Evolutionary conservation across 768 basidiomycete genomes (phyloP).

Genomic region (Leccinum ochraceum): DNA sequence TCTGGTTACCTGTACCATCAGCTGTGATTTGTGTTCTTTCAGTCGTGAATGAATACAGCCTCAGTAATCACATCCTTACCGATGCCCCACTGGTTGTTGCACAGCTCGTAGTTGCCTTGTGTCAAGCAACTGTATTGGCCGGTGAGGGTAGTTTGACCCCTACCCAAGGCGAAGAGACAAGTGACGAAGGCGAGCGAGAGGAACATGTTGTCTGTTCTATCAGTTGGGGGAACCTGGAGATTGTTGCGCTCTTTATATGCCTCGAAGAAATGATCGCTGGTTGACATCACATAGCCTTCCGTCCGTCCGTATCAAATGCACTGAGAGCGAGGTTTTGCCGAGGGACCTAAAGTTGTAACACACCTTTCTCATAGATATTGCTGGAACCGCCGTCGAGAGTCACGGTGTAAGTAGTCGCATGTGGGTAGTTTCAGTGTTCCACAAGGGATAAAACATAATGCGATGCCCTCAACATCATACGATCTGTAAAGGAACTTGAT

Average conservation of each 20-base stretch:
- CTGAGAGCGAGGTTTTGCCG: conserved; percentile 1
- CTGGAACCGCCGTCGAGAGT: neutral
- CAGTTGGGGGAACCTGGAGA: neutral
- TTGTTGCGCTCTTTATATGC: conserved; percentile 8
- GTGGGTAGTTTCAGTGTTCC: neutral
- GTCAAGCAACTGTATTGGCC: conserved; percentile 47
- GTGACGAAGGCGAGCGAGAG: conserved; percentile 15
- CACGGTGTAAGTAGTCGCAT: conserved; percentile 4
- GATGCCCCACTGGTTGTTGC: conserved; percentile 59
- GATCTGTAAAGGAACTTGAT: neutral
- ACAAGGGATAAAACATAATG: neutral
- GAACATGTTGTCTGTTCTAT: conserved; percentile 10
- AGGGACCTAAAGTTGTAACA: conserved; percentile 1
- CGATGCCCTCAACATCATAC: neutral
- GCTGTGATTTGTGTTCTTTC: conserved; percentile 24
- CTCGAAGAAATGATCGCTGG: neutral
- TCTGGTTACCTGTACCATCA: conserved; percentile 49
- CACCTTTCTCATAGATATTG: conserved; percentile 8
- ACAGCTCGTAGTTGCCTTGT: conserved; percentile 50
- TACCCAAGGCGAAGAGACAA: conserved; percentile 11
- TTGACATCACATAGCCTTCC: neutral
- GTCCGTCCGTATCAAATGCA: neutral
- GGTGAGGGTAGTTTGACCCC: conserved; percentile 28
- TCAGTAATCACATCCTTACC: conserved; percentile 27
- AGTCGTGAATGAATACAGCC: neutral